Evolutionary conservation across 495 filamentous ascomycete species (phyloP).

Genomic region (Neurospora cerealis): DNA sequence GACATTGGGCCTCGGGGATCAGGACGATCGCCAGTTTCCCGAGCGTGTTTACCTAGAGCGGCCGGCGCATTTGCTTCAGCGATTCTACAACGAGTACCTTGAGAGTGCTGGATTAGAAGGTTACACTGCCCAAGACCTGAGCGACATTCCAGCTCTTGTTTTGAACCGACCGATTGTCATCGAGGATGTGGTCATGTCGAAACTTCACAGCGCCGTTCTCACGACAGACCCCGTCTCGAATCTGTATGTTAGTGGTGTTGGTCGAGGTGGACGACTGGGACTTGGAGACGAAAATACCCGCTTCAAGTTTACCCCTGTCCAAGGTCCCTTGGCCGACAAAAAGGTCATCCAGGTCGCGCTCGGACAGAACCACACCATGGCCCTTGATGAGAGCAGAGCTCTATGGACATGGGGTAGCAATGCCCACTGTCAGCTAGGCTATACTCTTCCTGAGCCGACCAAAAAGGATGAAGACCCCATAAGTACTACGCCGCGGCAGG

Average conservation of each 20-base stretch:
- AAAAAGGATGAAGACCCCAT: slow-evolving; percentile 70
- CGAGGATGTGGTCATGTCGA: slow-evolving; percentile 74
- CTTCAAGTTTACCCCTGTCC: slow-evolving; percentile 73
- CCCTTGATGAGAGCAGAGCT: slow-evolving; percentile 68
- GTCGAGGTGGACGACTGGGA: slow-evolving; percentile 80
- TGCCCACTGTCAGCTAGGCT: slow-evolving; percentile 77
- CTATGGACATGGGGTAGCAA: slow-evolving; percentile 93
- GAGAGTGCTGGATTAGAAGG: slow-evolving; percentile 21
- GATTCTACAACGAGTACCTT: slow-evolving; percentile 55
- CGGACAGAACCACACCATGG: slow-evolving; percentile 85
- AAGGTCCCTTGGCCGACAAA: slow-evolving; percentile 59
- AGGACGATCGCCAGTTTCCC: slow-evolving; percentile 87
- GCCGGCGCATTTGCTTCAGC: slow-evolving; percentile 65
- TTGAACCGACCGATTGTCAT: slow-evolving; percentile 59
- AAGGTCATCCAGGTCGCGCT: slow-evolving; percentile 64
- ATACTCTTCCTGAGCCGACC: slow-evolving; percentile 45
- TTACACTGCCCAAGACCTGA: slow-evolving; percentile 22
- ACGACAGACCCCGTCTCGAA: slow-evolving; percentile 88
- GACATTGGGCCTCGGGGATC: slow-evolving; percentile 81
- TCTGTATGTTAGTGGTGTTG: slow-evolving; percentile 87
- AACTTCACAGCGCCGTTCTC: slow-evolving; percentile 82
- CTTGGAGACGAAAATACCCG: slow-evolving; percentile 82
- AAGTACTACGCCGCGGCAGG: slow-evolving; percentile 70
- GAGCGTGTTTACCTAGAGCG: slow-evolving; percentile 70
- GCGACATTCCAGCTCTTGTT: slow-evolving; percentile 57